These are phyloP conservation scores for Arabis alpina DNA, from an alignment of 345 rosid genomes.

Conservation along the genomic window DNA sequence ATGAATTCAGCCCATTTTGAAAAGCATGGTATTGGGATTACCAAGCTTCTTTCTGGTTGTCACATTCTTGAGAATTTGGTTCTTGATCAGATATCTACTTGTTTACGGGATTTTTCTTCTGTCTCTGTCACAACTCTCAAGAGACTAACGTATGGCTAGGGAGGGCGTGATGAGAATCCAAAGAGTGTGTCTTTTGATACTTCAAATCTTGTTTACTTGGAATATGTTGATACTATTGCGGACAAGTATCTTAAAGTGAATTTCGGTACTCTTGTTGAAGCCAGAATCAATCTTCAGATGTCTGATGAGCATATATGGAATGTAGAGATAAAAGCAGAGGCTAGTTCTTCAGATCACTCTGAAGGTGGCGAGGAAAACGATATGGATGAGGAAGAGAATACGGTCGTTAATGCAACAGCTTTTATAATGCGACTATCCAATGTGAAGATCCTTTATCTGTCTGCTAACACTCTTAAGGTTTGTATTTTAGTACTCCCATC, in stretches of 20 bases:
- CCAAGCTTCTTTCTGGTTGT: slow-evolving; percentile 24
- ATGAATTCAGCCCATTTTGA: neutral
- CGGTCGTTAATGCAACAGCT: slow-evolving; percentile 6
- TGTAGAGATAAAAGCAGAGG: too few species aligned
- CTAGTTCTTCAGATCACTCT: too few species aligned
- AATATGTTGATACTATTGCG: slow-evolving; percentile 16
- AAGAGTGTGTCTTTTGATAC: slow-evolving; percentile 5
- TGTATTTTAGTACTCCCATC: neutral
- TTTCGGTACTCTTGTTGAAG: slow-evolving; percentile 31
- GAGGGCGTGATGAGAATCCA: neutral
- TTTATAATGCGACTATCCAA: neutral
- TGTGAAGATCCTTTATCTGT: slow-evolving; percentile 13
- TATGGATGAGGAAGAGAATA: too few species aligned
- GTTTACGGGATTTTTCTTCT: neutral
- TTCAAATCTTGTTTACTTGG: slow-evolving; percentile 23
- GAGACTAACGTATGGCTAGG: neutral
- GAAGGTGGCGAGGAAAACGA: neutral
- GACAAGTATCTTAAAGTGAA: slow-evolving; percentile 11
- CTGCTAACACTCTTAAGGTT: slow-evolving; percentile 15
- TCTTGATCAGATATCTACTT: neutral
- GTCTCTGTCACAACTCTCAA: slow-evolving; percentile 20
- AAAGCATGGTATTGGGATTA: neutral
- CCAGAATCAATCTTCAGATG: slow-evolving; percentile 16
- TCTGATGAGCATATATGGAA: neutral
- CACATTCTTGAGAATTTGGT: slow-evolving; percentile 12